Base-by-base conservation (phyloP, 805 yeast genomes). In the Metschnikowia amazonensis region DNA sequence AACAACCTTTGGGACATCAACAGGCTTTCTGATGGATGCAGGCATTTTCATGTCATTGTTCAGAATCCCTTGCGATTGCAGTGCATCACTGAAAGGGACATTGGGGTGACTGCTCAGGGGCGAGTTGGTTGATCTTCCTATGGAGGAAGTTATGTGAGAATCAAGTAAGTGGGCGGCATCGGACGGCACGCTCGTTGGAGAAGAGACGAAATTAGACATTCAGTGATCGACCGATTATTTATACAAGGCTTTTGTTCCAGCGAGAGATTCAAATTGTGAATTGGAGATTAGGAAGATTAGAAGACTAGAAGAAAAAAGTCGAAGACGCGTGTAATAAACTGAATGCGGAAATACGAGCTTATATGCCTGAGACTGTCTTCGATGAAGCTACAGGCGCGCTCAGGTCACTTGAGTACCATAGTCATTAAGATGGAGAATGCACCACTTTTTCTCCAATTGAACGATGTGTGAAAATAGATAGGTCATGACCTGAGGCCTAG, bases 1-100 rank as follows among this genome's bases (percentile, higher is more conserved):
- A 23, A 80, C 80, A 23, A 94, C 96, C 60, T 86, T 88, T 23
- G 95, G 89, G 44, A 92, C 87, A 23, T 52, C 56, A 25, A 55
- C 56, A 6, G 50, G 45, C 23, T 49, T 44, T 29, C 58, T 38
- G 31, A 54, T 44, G 2, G 52, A 45, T 4, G 56, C 50, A 3
- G 58, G 55, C 50, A 49, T 47, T 34, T 81, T 81, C 47, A 79
- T 73, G 48, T 83, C 70, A 49, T 79, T 77, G 58, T 84, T 76
- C 67, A 85, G 75, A 9, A 69, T 66, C 4, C 62, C 53, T 42
- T 54, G 46, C 56, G 46, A 49, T 58, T 71, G 46, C 68, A 63
- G 56, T 38, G 63, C 48, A 60, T 51, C 50, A 47, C 58, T 43
- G 38, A 46, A 54, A 8, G 46, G 32, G 21, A 54, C 46, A 24